A percentile compares a stretch with the other conserved stretches of the same genome.
phyloP scores from a whole-genome alignment of 2,329 filamentous ascomycete genomes.

The Colletotrichum godetiae region DNA sequence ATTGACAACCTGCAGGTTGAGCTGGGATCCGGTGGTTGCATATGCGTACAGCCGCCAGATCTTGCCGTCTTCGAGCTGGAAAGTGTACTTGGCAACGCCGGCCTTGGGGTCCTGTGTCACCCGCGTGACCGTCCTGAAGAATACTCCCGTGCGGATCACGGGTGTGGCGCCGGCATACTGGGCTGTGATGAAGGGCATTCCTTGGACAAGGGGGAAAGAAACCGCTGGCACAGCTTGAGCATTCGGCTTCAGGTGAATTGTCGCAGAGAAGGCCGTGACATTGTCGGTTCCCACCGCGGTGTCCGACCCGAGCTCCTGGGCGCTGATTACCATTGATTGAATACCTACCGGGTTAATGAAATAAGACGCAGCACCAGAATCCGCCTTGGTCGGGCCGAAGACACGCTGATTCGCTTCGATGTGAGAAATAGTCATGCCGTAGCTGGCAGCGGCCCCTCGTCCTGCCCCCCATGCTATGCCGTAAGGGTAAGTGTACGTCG shows the following conservation, averaged over 20 bases:
- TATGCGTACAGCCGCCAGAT: constrained; percentile 86
- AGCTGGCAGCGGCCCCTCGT: constrained; percentile 71
- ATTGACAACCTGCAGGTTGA: constrained; percentile 76
- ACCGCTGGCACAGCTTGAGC: constrained; percentile 68
- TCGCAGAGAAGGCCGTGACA: constrained; percentile 68
- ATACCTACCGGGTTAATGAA: constrained; percentile 87
- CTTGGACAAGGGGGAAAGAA: constrained; percentile 86
- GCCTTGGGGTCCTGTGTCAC: constrained; percentile 66
- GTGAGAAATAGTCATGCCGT: constrained; percentile 83
- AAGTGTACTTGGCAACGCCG: constrained; percentile 80
- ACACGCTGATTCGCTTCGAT: constrained; percentile 75
- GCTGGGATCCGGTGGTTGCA: constrained; percentile 65
- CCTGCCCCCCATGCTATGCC: constrained; percentile 76
- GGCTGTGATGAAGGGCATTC: constrained; percentile 88
- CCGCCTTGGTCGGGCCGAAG: constrained; percentile 66
- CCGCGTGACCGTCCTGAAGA: constrained; percentile 76
- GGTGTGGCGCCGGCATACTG: constrained; percentile 79
- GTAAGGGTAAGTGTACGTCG: constrained; percentile 82
- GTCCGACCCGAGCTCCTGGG: constrained; percentile 73
- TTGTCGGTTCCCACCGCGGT: constrained; percentile 68
- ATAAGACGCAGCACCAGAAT: constrained; percentile 71
- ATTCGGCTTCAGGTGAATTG: constrained; percentile 74
- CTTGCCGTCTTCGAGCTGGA: constrained; percentile 77
- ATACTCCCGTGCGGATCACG: constrained; percentile 78
- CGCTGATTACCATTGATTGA: constrained; percentile 84